A percentile compares a stretch with the other conserved stretches of the same genome.
Conservation (phyloP, 805 yeast species). For the Saturnispora hagleri region DNA sequence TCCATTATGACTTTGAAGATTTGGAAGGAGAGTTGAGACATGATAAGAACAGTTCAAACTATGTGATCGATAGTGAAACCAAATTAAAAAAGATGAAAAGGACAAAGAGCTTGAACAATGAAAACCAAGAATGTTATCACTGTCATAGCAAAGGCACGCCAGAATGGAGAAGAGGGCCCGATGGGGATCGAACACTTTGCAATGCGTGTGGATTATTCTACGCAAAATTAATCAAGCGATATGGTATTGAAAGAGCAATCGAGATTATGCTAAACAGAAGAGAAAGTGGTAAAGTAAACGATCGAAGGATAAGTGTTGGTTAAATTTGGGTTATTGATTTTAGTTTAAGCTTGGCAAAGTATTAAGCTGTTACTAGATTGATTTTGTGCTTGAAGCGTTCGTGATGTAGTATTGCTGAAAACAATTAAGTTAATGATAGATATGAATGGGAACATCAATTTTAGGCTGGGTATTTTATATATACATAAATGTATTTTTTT, state of each 20-base stretch:
- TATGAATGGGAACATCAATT: background rate
- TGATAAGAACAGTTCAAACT: background rate
- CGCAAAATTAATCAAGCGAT: conserved; percentile 53
- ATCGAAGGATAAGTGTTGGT: conserved; percentile 21
- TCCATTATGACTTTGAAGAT: background rate
- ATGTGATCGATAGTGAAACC: background rate
- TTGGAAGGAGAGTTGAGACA: background rate
- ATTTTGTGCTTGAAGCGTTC: background rate
- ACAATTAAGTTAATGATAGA: background rate
- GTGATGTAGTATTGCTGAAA: background rate
- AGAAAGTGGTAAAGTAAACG: conserved; percentile 19
- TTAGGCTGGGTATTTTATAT: background rate
- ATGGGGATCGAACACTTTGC: conserved; percentile 66
- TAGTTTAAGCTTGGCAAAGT: background rate
- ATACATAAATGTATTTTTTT: background rate
- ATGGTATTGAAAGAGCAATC: conserved; percentile 45
- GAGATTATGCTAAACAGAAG: conserved; percentile 30
- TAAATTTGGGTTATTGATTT: background rate
- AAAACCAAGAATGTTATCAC: conserved; percentile 11
- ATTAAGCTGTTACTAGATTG: background rate
- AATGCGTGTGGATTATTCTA: conserved; percentile 78
- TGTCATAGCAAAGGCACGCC: conserved; percentile 59
- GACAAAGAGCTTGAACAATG: background rate
- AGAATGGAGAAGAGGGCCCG: conserved; percentile 80
- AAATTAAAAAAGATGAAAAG: background rate